Evolutionary conservation across 2,329 filamentous ascomycete genomes (phyloP).

Genomic region (Coleophoma crateriformis): DNA sequence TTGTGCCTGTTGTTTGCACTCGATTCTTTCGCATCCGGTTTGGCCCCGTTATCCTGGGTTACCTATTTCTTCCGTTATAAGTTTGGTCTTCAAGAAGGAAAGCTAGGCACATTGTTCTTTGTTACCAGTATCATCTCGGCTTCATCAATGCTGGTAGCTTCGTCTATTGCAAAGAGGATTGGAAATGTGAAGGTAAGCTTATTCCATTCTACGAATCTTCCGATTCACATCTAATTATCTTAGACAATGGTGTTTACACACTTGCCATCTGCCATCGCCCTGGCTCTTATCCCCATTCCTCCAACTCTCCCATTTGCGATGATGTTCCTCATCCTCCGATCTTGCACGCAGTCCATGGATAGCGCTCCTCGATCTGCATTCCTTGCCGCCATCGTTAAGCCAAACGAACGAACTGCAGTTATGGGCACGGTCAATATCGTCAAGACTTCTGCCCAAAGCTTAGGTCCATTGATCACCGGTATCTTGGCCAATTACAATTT

Average conservation of each 20-base stretch:
- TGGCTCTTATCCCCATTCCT: slow-evolving; percentile 57
- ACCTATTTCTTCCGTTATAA: slow-evolving; percentile 49
- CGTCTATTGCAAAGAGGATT: slow-evolving; percentile 47
- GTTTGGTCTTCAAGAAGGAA: slow-evolving; percentile 41
- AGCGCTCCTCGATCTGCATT: slow-evolving; percentile 65
- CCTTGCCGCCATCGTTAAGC: slow-evolving; percentile 57
- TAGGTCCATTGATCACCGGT: slow-evolving; percentile 61
- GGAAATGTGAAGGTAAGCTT: slow-evolving; percentile 55
- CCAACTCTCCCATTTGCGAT: slow-evolving; percentile 47
- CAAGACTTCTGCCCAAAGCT: slow-evolving; percentile 57
- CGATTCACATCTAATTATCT: not conserved
- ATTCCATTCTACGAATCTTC: slow-evolving; percentile 17
- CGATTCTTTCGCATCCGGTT: slow-evolving; percentile 65
- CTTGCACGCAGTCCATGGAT: slow-evolving; percentile 64
- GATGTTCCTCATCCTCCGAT: slow-evolving; percentile 54
- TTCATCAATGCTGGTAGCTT: slow-evolving; percentile 44
- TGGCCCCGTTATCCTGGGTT: slow-evolving; percentile 58
- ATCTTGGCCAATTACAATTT: slow-evolving; percentile 46
- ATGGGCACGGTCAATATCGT: slow-evolving; percentile 67
- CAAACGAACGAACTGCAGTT: slow-evolving; percentile 63
- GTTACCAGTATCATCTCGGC: slow-evolving; percentile 45
- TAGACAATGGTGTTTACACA: slow-evolving; percentile 74
- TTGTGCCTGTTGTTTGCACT: slow-evolving; percentile 63
- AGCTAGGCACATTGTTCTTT: slow-evolving; percentile 50
- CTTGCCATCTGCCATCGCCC: slow-evolving; percentile 60